Evolutionary conservation across 2,329 filamentous ascomycete species (phyloP), one percentile per base, ranked within the genome.

Genomic region (Triangularia verruculosa): DNA sequence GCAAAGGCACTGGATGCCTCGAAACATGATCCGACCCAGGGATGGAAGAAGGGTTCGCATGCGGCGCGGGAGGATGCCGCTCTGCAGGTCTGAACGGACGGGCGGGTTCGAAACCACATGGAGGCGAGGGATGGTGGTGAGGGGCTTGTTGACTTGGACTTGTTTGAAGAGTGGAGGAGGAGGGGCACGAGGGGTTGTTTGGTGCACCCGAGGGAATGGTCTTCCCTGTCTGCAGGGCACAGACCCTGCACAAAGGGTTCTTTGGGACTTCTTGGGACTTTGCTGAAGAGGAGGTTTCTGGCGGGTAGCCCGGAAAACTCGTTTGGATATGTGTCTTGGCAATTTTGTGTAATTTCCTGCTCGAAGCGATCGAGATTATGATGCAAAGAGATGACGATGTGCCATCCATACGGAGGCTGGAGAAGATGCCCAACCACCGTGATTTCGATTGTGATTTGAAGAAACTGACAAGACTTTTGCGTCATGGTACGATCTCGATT

Each of bases 1-100:
- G 80, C 85, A 69, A 88, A 82, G 73, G 77, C 80, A 34, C 78
- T 80, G 58, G 80, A 76, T 39, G 70, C 74, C 59, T 77, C 75
- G 63, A 74, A 43, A 30, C 56, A 58, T 58, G 92, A 96, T 76
- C 79, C 78, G 52, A 83, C 75, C 15, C 75, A 78, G 61, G 73
- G 72, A 9, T 86, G 84, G 84, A 79, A 78, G 68, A 84, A 82
- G 71, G 86, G 85, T 0, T 86, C 83, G 61, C 80, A 82, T 70
- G 83, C 80, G 9, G 80, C 80, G 20, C 78, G 86, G 68, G 84
- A 88, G 70, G 84, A 87, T 62, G 72, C 77, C 60, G 84, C 84
- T n/a, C 71, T 88, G 67, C 86, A 88, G 74, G 83, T 78, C 17
- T 86, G 64, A 68, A 24, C 47, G 24, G 9, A 15, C 39, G 39